Percentiles rank a stretch among this genome's conserved stretches.
These are phyloP conservation scores for Penicillium sp. DNA, from an alignment of 2,329 filamentous ascomycete species.

Conservation along the genomic window DNA sequence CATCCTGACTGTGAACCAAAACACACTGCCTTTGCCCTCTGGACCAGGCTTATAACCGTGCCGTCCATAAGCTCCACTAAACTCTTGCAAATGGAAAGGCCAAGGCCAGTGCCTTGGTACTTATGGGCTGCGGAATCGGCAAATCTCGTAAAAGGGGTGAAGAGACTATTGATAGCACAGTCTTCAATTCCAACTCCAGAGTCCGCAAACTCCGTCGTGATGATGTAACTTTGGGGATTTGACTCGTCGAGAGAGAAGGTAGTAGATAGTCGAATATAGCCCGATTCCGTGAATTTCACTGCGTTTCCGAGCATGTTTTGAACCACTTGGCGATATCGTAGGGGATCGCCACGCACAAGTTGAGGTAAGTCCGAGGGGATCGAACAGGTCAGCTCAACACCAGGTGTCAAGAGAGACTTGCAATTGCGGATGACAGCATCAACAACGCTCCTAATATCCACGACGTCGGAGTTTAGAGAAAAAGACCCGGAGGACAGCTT, in stretches of 20 bases:
- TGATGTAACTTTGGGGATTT: constrained; percentile 36
- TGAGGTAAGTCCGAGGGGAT: constrained; percentile 45
- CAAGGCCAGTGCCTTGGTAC: constrained; percentile 54
- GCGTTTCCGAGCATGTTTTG: constrained; percentile 59
- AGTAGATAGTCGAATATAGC: constrained; percentile 47
- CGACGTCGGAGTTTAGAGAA: constrained; percentile 50
- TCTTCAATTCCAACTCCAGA: constrained; percentile 52
- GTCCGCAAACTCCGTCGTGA: constrained; percentile 51
- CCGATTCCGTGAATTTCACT: constrained; percentile 57
- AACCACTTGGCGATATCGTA: constrained; percentile 58
- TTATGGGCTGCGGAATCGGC: constrained; percentile 50
- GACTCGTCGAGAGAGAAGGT: constrained; percentile 41
- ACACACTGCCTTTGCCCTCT: constrained; percentile 46
- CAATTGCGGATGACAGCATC: constrained; percentile 50
- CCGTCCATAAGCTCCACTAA: constrained; percentile 55
- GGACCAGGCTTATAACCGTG: constrained; percentile 45
- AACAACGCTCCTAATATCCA: constrained; percentile 45
- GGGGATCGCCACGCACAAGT: constrained; percentile 52
- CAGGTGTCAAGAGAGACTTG: constrained; percentile 44
- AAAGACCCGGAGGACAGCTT: constrained; percentile 58
- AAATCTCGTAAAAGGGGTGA: constrained; percentile 54
- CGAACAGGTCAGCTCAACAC: constrained; percentile 45
- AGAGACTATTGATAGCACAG: constrained; percentile 45
- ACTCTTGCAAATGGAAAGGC: constrained; percentile 55
- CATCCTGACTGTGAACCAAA: constrained; percentile 50